These are phyloP conservation scores for Xylaria sp. DNA, from an alignment of 2,329 filamentous ascomycete species.

Conservation along the genomic window DNA sequence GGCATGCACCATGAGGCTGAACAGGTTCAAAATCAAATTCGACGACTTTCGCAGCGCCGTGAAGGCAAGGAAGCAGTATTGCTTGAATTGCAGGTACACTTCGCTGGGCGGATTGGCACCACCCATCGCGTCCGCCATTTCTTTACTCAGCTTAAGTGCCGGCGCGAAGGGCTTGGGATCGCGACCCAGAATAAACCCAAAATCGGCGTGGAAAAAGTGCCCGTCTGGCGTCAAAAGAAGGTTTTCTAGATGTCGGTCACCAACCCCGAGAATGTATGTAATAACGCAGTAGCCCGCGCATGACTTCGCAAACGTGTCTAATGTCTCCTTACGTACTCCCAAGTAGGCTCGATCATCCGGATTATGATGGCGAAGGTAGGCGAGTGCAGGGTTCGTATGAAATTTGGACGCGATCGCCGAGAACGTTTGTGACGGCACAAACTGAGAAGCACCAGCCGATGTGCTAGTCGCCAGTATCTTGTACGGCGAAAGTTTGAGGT, in stretches of 20 bases:
- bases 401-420: conserved; percentile 85
- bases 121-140: conserved; percentile 99
- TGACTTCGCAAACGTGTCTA: conserved; percentile 94
- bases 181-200: conserved; percentile 95
- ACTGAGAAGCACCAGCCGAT: conserved; percentile 88
- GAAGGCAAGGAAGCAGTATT: conserved; percentile 95
- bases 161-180: conserved; percentile 98
- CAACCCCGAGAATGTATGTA: conserved; percentile 95
- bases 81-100: conserved; percentile 87
- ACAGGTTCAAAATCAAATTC: conserved; percentile 91
- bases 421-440: conserved; percentile 84
- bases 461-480: conserved; percentile 93
- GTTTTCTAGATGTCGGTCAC: conserved; percentile 95
- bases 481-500: conserved; percentile 93
- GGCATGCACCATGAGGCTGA: conserved; percentile 95
- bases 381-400: conserved; percentile 73
- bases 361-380: conserved; percentile 87
- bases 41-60: conserved; percentile 87
- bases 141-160: conserved; percentile 93
- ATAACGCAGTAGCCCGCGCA: conserved; percentile 99
- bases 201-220: conserved; percentile 98
- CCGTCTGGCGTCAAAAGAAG: conserved; percentile 86
- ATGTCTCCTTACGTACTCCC: conserved; percentile 86
- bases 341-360: conserved; percentile 81
- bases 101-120: conserved; percentile 70